Conservation (phyloP, 352 stramenopile genomes). For the Phytophthora chlamydospora region DNA sequence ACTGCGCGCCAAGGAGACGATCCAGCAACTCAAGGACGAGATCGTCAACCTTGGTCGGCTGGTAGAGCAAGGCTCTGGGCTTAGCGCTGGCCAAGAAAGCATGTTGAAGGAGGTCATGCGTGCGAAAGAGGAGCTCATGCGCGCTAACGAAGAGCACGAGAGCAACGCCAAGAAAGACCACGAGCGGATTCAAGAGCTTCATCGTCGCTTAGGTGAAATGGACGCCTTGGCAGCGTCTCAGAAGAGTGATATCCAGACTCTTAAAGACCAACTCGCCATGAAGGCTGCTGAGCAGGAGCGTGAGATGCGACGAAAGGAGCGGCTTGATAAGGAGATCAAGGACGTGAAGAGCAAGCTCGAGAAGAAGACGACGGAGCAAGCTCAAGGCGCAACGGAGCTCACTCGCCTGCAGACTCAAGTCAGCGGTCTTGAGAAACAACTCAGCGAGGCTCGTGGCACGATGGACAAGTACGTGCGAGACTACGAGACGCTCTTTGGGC, state of each 20-base stretch:
- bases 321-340: conserved; percentile 93
- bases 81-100: conserved; percentile 93
- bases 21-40: conserved; percentile 96
- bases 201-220: conserved; percentile 71
- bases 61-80: conserved; percentile 93
- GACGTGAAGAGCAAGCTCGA: conserved; percentile 91
- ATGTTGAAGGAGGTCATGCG: conserved; percentile 92
- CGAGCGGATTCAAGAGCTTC: conserved; percentile 80
- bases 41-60: conserved; percentile 95
- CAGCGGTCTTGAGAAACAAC: conserved; percentile 88
- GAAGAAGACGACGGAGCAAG: conserved; percentile 75
- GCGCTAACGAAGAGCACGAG: conserved; percentile 87
- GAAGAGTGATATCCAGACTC: conserved; percentile 79
- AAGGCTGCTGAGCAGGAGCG: conserved; percentile 89
- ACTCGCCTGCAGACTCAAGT: conserved; percentile 73
- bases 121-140: conserved; percentile 89
- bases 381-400: conserved; percentile 53
- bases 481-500: conserved; percentile 92
- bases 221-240: conserved; percentile 56
- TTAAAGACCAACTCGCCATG: conserved; percentile 89
- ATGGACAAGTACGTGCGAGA: conserved; percentile 95
- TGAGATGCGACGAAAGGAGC: conserved; percentile 89
- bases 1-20: conserved; percentile 93
- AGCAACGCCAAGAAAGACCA: conserved; percentile 83
- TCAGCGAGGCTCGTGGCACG: conserved; percentile 69